Evolutionary conservation across 78 protist genomes (phyloP), one percentile per base, ranked within the genome.

Genomic region (Anaeramoeba ignava): DNA sequence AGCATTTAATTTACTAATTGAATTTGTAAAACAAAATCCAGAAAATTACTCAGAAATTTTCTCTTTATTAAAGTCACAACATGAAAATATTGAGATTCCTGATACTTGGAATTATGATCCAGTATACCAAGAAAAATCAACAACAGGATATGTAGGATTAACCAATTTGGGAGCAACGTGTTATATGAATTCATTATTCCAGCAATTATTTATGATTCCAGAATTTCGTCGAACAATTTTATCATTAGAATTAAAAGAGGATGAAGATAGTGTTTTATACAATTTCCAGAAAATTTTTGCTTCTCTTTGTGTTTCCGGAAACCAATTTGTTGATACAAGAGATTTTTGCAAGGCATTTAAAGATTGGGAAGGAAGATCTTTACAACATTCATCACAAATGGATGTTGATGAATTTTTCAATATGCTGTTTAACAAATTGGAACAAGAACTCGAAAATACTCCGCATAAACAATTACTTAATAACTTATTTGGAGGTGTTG

Each of bases 201-300:
- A 54, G 73, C 73, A 54, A 17, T 54, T 54, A 54, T 54, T 54
- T 54, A 54, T 54, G 73, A 54, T 54, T 54, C 73, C 73, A 54
- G 73, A 54, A 54, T 54, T 54, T 54, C 73, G 73, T 54, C 17
- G 36, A 17, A 27, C 17, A 17, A 54, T 54, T 27, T 54, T 54
- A 54, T 27, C 8, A 27, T 27, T 8, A 8, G 17, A 54, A 54
- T 8, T 54, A 27, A 54, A 54, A 27, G 73, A 54, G 8, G 17
- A 54, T 27, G 17, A 54, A 27, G 73, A 54, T 54, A 54, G 17
- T 54, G 8, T 54, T 27, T 54, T 54, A 27, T 54, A 54, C 17
- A 17, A 54, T 27, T 17, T 54, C 73, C 8, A 54, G 17, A 54
- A 54, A 54, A 54, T 54, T 54, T 54, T 54, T 17, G 36, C 8